Conservation (phyloP, 805 yeast species). For the Kluyveromyces lactis region DNA sequence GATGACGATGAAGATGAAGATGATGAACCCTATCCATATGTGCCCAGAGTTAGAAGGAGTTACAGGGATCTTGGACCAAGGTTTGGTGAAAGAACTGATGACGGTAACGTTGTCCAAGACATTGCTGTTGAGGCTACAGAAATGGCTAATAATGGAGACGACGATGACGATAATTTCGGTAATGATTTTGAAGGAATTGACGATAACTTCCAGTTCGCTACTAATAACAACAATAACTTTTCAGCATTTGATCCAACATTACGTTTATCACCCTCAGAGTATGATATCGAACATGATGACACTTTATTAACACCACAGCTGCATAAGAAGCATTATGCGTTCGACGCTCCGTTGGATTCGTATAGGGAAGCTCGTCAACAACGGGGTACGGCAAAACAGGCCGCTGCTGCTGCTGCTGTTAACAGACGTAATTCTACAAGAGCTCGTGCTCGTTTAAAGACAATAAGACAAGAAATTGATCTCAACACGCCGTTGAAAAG, state of each 20-base stretch:
- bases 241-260: slow-evolving; percentile 10
- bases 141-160: no score
- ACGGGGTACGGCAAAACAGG: neutral
- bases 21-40: neutral
- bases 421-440: slow-evolving; percentile 2
- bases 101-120: no score
- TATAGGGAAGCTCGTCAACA: slow-evolving; percentile 16
- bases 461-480: slow-evolving; percentile 28
- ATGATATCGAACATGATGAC: slow-evolving; percentile 21
- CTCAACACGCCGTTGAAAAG: slow-evolving; percentile 26
- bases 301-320: slow-evolving; percentile 23
- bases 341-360: slow-evolving; percentile 14
- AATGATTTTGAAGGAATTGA: slow-evolving; percentile 10
- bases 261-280: slow-evolving; percentile 20
- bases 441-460: slow-evolving; percentile 12
- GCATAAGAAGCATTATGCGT: slow-evolving; percentile 18
- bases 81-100: no score
- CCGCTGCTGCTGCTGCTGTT: neutral
- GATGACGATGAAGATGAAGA: slow-evolving; percentile 4
- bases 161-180: slow-evolving; percentile 10
- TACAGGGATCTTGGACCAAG: no score
- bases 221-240: slow-evolving; percentile 14
- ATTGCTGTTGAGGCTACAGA: no score
- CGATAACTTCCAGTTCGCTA: slow-evolving; percentile 18
- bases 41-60: no score